Conservation (phyloP, 2,329 filamentous ascomycete species). For the Lomentospora prolificans region DNA sequence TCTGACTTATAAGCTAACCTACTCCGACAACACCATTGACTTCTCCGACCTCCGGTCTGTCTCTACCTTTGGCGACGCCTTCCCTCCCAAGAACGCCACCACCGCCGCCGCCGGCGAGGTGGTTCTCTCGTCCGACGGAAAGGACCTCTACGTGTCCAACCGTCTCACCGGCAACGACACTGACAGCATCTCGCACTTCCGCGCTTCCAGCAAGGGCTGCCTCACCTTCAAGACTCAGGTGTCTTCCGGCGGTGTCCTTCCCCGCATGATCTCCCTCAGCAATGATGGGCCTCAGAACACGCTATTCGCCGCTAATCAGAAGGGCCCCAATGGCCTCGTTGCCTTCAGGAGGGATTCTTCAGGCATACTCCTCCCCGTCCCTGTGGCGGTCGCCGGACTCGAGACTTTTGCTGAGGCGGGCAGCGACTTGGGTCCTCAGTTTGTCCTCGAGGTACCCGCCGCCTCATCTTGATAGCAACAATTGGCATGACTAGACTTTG, state of each 20-base stretch:
- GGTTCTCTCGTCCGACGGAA: slow-evolving; percentile 28
- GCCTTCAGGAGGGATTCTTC: slow-evolving; percentile 24
- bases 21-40: slow-evolving; percentile 22
- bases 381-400: neutral
- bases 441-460: slow-evolving; percentile 1
- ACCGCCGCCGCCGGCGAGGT: slow-evolving; percentile 34
- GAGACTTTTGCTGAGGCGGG: neutral
- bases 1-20: slow-evolving; percentile 20
- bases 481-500: neutral
- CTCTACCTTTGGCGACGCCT: slow-evolving; percentile 28
- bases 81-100: slow-evolving; percentile 23
- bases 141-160: slow-evolving; percentile 41
- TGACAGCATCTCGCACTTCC: slow-evolving; percentile 39
- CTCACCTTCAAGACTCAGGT: slow-evolving; percentile 25
- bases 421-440: slow-evolving; percentile 4
- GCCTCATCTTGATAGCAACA: neutral
- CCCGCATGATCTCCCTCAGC: slow-evolving; percentile 32
- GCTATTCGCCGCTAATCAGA: slow-evolving; percentile 38
- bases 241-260: slow-evolving; percentile 25
- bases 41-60: slow-evolving; percentile 26
- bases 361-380: slow-evolving; percentile 18
- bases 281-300: slow-evolving; percentile 21
- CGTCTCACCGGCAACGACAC: slow-evolving; percentile 32
- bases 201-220: slow-evolving; percentile 17
- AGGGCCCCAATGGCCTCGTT: slow-evolving; percentile 27